phyloP scores from a whole-genome alignment of 371 early-diverging fungal species.

The Circinella minor region DNA sequence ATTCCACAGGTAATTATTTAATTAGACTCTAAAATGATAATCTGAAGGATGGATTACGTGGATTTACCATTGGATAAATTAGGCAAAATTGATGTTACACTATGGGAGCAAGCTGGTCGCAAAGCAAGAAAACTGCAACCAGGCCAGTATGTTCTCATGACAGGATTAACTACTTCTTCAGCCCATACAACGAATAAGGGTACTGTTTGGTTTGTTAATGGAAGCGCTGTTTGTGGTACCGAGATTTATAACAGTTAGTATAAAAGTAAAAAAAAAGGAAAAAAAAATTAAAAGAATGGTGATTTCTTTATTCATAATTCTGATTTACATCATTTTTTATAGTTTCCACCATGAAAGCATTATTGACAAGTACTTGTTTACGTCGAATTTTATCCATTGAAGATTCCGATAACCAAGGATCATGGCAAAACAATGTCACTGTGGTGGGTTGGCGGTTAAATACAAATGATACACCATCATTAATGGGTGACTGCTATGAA shows the following conservation, averaged over 20 bases:
- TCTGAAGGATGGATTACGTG: not conserved
- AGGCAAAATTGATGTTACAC: slow-evolving; percentile 46
- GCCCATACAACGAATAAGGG: not conserved
- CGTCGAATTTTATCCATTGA: slow-evolving; percentile 26
- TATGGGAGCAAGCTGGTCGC: slow-evolving; percentile 25
- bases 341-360: slow-evolving; percentile 32
- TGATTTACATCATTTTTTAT: too few relatives aligned
- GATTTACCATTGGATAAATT: not conserved
- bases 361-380: slow-evolving; percentile 32
- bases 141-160: slow-evolving; percentile 40
- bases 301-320: too few relatives aligned
- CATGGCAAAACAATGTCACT: slow-evolving; percentile 33
- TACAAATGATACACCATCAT: not conserved
- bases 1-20: slow-evolving; percentile 31
- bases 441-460: slow-evolving; percentile 37
- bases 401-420: slow-evolving; percentile 26
- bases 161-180: slow-evolving; percentile 11
- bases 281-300: not conserved
- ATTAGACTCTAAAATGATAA: not conserved
- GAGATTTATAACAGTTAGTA: slow-evolving; percentile 41
- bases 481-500: not conserved
- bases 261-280: not conserved
- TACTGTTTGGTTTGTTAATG: slow-evolving; percentile 48
- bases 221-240: slow-evolving; percentile 42
- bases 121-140: slow-evolving; percentile 21